Evolutionary conservation across 2,329 filamentous ascomycete species (phyloP), one percentile per base, ranked within the genome.

Genomic region (Emydomyces testavorans): DNA sequence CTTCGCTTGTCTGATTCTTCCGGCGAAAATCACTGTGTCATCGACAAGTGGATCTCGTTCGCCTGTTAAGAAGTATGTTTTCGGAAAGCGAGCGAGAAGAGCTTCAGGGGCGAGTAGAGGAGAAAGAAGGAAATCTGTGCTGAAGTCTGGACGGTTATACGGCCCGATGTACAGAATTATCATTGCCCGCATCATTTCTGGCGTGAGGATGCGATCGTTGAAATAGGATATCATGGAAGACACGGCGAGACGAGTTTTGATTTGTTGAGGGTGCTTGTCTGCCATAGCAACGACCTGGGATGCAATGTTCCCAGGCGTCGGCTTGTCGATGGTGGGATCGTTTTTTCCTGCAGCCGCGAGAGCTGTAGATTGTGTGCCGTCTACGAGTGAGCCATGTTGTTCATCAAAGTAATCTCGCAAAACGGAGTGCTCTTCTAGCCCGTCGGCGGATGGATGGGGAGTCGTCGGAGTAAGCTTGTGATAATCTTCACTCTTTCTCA

Each of bases 141-240:
- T 79, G 64, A 98, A 96, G 62, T 96, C 88, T 0, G 92, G 92
- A 0, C 89, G 82, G 63, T 92, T 86, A 62, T 95, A 85, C 0
- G 89, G 88, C 0, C 92, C 92, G 48, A 98, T 85, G 63, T 98
- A 98, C 3, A 98, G 74, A 55, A 98, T 94, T 55, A 98, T 94
- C 89, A 98, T 96, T 53, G 89, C 87, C 26, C 92, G 84, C 83
- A 96, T 95, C 87, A 96, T 94, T 65, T 98, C 92, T 0, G 92
- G 90, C 0, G 87, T 90, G 11, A 98, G 74, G 23, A 98, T 85
- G 23, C 92, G 83, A 64, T 98, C 92, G 63, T 94, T 92, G 65
- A 95, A 94, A 67, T 96, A 96, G 0, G 90, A 95, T 29, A 98
- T 93, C 79, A 94, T 94, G n/a, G 83, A 90, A 0, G 87, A 89